phyloP scores from a whole-genome alignment of 306 rosid species.

The Castanea crenata region DNA sequence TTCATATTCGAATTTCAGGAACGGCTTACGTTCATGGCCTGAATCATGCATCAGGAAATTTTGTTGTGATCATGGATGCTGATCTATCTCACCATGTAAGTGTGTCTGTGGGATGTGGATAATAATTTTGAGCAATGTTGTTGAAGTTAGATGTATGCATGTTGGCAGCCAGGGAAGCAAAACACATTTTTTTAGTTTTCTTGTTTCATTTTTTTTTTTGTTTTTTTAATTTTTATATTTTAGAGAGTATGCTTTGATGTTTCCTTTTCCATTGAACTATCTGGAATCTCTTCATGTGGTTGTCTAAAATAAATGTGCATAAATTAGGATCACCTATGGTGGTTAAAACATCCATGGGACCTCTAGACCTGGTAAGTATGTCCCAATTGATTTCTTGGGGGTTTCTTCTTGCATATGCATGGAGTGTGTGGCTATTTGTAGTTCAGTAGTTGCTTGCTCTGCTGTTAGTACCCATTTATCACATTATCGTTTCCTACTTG shows the following conservation, averaged over 20 bases:
- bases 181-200: too few relatives aligned
- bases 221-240: background rate
- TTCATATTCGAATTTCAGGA: constrained; percentile 52
- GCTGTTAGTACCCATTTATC: background rate
- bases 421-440: background rate
- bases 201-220: background rate
- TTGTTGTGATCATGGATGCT: constrained; percentile 95
- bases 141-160: background rate
- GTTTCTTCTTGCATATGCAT: background rate
- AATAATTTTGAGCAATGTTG: constrained; percentile 16
- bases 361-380: background rate
- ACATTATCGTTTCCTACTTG: background rate
- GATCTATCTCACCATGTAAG: constrained; percentile 94
- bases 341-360: background rate
- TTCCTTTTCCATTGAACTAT: background rate
- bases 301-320: background rate
- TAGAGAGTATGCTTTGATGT: background rate
- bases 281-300: background rate
- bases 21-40: constrained; percentile 92
- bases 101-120: constrained; percentile 5
- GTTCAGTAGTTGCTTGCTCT: background rate
- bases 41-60: constrained; percentile 93
- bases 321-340: background rate
- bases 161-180: background rate
- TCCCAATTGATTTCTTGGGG: background rate